A percentile compares a stretch with the other conserved stretches of the same genome.
Conservation (phyloP, 177 flowering plant genomes). For the Tripterygium wilfordii region DNA sequence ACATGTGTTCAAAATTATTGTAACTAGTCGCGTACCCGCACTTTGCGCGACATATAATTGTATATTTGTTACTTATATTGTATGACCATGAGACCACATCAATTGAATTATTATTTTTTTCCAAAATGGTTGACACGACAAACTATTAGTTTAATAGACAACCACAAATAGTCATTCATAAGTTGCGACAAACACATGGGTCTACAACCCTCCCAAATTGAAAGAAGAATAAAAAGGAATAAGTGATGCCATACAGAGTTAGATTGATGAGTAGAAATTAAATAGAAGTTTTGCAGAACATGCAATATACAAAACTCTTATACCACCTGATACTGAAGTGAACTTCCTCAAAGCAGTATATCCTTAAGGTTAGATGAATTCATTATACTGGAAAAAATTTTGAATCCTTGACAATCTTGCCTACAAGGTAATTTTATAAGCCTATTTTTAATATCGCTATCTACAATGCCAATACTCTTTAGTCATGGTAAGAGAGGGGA, state of each 20-base stretch:
- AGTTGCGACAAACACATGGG: slow-evolving; percentile 28
- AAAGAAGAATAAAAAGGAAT: neutral
- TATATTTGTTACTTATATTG: too few species aligned
- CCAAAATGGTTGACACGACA: too few species aligned
- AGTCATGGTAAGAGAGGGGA: neutral
- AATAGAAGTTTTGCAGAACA: too few species aligned
- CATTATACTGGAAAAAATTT: slow-evolving; percentile 46
- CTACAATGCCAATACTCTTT: neutral
- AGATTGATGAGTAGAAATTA: neutral
- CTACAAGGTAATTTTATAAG: slow-evolving; percentile 27
- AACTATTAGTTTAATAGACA: too few species aligned
- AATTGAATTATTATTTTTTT: too few species aligned
- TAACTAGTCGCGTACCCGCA: too few species aligned
- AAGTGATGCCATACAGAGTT: neutral
- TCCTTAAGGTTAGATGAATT: slow-evolving; percentile 66
- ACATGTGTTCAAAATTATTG: too few species aligned
- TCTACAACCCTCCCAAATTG: slow-evolving; percentile 27
- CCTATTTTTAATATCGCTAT: neutral
- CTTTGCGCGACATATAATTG: too few species aligned
- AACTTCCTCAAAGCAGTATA: slow-evolving; percentile 71
- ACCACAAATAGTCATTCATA: too few species aligned
- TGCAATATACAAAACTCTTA: too few species aligned
- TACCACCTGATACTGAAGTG: slow-evolving; percentile 56
- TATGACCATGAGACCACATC: too few species aligned
- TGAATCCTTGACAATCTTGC: slow-evolving; percentile 59